Conservation (phyloP, 371 early-diverging fungal species). For the Mortierella sp. region DNA sequence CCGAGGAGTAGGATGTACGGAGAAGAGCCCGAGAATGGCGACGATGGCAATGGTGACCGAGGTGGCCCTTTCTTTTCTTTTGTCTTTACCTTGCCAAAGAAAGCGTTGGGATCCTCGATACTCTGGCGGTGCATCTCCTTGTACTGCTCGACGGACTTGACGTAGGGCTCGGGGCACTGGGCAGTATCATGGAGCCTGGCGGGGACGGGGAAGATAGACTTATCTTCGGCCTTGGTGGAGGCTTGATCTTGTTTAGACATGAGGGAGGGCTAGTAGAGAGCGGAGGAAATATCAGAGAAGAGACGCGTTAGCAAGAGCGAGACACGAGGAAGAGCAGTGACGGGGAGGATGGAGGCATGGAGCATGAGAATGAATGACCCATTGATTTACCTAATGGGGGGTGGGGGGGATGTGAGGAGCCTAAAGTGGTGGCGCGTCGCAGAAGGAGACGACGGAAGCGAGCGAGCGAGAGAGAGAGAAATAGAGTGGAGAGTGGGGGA, state of each 20-base stretch:
- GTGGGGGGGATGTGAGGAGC: not conserved
- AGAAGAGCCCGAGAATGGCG: too few relatives aligned
- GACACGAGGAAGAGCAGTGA: too few relatives aligned
- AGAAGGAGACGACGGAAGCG: not conserved
- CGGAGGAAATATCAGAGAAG: not conserved
- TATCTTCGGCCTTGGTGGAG: constrained; percentile 15
- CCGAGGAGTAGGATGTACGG: not conserved
- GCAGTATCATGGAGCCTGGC: constrained; percentile 58
- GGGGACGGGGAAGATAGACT: constrained; percentile 64
- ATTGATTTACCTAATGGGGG: constrained; percentile 2
- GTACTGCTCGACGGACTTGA: constrained; percentile 84
- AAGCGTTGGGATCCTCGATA: constrained; percentile 82
- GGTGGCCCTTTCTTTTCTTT: not conserved
- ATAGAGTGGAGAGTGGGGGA: not conserved
- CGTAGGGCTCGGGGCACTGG: constrained; percentile 73
- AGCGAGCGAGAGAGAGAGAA: not conserved
- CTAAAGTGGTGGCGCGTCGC: too few relatives aligned
- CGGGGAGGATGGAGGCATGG: not conserved
- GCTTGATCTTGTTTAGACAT: too few relatives aligned
- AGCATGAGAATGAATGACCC: not conserved
- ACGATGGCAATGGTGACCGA: too few relatives aligned
- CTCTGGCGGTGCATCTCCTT: constrained; percentile 81
- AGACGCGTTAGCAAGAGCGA: not conserved
- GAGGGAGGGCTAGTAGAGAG: not conserved
- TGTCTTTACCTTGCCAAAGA: constrained; percentile 82